Conservation (phyloP, 2,329 filamentous ascomycete genomes). For the Pseudogymnoascus destructans region DNA sequence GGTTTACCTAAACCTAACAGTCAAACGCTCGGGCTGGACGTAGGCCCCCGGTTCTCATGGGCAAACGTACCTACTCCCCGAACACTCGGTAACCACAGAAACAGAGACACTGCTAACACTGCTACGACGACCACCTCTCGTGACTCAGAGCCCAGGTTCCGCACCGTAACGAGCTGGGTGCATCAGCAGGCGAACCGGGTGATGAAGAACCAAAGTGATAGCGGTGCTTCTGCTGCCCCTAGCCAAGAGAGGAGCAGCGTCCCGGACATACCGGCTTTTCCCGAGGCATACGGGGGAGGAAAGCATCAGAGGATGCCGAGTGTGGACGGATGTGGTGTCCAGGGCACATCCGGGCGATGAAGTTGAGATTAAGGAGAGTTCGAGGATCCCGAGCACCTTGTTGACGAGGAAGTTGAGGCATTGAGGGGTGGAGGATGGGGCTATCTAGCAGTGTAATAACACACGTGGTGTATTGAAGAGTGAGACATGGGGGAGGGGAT, state of each 20-base stretch:
- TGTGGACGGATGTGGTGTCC: slow-evolving; percentile 21
- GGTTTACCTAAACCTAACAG: background rate
- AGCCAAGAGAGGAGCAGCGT: slow-evolving; percentile 24
- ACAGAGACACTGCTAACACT: slow-evolving; percentile 25
- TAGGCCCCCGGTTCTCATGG: slow-evolving; percentile 24
- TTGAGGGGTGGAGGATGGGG: slow-evolving; percentile 5
- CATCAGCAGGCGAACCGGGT: slow-evolving; percentile 46
- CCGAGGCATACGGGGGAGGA: slow-evolving; percentile 12
- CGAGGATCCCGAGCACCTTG: slow-evolving; percentile 23
- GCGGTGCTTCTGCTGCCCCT: slow-evolving; percentile 11
- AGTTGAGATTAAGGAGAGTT: slow-evolving; percentile 19
- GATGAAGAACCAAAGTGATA: slow-evolving; percentile 33
- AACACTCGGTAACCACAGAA: slow-evolving; percentile 11
- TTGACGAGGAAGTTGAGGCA: slow-evolving; percentile 22
- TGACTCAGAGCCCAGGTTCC: slow-evolving; percentile 37
- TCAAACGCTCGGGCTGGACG: background rate
- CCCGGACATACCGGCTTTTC: slow-evolving; percentile 18
- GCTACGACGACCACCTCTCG: slow-evolving; percentile 23
- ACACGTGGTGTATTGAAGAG: background rate
- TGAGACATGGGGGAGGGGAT: background rate
- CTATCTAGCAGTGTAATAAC: background rate
- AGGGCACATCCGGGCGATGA: slow-evolving; percentile 24
- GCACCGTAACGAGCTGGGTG: slow-evolving; percentile 50
- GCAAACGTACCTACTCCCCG: slow-evolving; percentile 12
- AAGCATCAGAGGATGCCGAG: slow-evolving; percentile 21